A percentile compares a stretch with the other conserved stretches of the same genome.
Evolutionary conservation across 2,329 filamentous ascomycete species (phyloP).

Genomic region (Fusarium miscanthi): DNA sequence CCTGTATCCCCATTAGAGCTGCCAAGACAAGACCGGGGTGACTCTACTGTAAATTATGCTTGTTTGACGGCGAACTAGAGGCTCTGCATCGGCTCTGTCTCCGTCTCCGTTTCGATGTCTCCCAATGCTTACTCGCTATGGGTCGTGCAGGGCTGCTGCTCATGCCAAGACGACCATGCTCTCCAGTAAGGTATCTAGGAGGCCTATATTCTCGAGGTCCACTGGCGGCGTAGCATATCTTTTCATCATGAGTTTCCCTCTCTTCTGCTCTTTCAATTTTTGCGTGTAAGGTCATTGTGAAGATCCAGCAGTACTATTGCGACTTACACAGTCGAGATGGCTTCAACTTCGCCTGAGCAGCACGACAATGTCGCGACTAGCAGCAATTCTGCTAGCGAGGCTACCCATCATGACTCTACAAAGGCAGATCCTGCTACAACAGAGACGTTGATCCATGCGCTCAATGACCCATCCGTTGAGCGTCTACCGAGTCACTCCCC

Average conservation of each 20-base stretch:
- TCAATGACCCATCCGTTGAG: constrained; percentile 4
- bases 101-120: constrained; percentile 6
- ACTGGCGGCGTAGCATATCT: background rate
- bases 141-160: constrained; percentile 17
- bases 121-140: constrained; percentile 12
- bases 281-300: background rate
- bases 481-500: constrained; percentile 15
- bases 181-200: background rate
- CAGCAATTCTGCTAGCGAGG: background rate
- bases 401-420: background rate
- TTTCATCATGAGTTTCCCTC: background rate
- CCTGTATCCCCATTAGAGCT: constrained; percentile 21
- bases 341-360: constrained; percentile 5
- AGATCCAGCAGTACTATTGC: background rate
- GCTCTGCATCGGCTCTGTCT: constrained; percentile 22
- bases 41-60: constrained; percentile 29
- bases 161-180: constrained; percentile 3
- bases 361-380: background rate
- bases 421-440: background rate
- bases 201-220: background rate
- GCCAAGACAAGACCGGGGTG: constrained; percentile 19
- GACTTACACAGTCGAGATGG: constrained; percentile 26
- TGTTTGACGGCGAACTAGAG: constrained; percentile 22
- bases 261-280: background rate
- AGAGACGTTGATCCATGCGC: constrained; percentile 4